Conservation (phyloP, 2,329 filamentous ascomycete genomes). For the Colletotrichum theobromicola region DNA sequence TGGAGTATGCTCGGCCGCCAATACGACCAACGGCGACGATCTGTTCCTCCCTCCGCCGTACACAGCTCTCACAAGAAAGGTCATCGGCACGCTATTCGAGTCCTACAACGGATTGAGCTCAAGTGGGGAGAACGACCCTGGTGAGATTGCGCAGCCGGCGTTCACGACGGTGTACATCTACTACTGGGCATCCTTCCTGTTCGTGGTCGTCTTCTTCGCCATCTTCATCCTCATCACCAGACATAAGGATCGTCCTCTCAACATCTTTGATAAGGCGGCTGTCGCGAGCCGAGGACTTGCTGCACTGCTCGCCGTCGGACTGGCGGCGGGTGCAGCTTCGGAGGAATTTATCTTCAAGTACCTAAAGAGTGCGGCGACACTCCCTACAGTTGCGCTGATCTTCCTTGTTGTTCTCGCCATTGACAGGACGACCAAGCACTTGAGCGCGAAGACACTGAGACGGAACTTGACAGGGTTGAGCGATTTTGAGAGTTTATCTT, state of each 20-base stretch:
- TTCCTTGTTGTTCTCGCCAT: conserved; percentile 6
- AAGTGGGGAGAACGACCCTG: background rate
- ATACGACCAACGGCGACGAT: background rate
- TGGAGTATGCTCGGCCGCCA: background rate
- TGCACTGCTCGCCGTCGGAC: background rate
- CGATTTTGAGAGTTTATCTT: conserved; percentile 4
- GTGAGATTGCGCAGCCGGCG: background rate
- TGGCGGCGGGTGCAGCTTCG: conserved; percentile 3
- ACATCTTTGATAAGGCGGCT: conserved; percentile 11
- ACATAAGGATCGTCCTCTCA: conserved; percentile 13
- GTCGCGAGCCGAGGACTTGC: background rate
- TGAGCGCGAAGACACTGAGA: conserved; percentile 13
- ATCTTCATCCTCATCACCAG: conserved; percentile 14
- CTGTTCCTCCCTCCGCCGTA: background rate
- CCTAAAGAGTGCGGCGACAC: conserved; percentile 5
- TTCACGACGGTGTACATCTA: conserved; percentile 16
- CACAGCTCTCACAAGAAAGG: background rate
- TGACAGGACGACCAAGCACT: conserved; percentile 10
- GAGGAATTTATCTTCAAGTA: conserved; percentile 9
- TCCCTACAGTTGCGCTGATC: conserved; percentile 2
- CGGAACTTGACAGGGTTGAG: conserved; percentile 2
- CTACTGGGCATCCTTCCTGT: conserved; percentile 14
- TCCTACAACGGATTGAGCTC: conserved; percentile 6
- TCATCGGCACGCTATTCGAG: conserved; percentile 6
- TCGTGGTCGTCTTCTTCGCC: conserved; percentile 4